Evolutionary conservation across 768 basidiomycete species (phyloP), one percentile per base, ranked within the genome.

Genomic region (Candolleomyces eurysporus): DNA sequence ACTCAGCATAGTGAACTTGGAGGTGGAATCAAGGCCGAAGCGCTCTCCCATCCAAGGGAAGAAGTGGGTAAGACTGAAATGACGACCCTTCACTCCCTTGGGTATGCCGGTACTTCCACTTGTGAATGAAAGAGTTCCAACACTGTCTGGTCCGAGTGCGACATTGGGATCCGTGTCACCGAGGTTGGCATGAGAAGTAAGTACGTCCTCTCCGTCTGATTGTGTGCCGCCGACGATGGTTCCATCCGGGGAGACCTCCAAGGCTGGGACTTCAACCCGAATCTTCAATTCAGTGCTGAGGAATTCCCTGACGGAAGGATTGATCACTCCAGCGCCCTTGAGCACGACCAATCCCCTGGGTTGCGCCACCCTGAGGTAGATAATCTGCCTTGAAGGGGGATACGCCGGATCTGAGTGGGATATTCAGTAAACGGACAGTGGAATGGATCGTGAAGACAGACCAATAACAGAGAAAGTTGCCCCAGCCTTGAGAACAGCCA

Each of bases 31-130:
- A 52, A 99, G 75, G 1, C 83, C 87, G 71, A 98, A 99, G 32
- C 87, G 77, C 70, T 93, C 77, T 21, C 90, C 90, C 97, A 99
- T 98, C 97, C 97, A 99, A 2, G 96, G 96, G 85, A 98, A 98
- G 83, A 98, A 99, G 72, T 98, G 97, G 0, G 97, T 99, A 65
- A 99, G 77, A 65, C 91, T 94, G 75, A 91, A 98, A 72, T 99
- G 97, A 49, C 97, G 79, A 0, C 97, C 97, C 63, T 84, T 85
- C 19, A 99, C 96, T n/a, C 96, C 96, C 77, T 99, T 98, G 0
- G 97, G 97, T 50, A 98, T 94, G 31, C 97, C 96, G 0, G 97
- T 99, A 67, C 92, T 95, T 57, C 97, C 97, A 66, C 91, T 95
- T 1, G 97, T 99, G 77, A 99, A 99, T 1, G 92, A 94, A 26